Conservation (phyloP, 805 yeast genomes). For the Kuraishia capsulata region DNA sequence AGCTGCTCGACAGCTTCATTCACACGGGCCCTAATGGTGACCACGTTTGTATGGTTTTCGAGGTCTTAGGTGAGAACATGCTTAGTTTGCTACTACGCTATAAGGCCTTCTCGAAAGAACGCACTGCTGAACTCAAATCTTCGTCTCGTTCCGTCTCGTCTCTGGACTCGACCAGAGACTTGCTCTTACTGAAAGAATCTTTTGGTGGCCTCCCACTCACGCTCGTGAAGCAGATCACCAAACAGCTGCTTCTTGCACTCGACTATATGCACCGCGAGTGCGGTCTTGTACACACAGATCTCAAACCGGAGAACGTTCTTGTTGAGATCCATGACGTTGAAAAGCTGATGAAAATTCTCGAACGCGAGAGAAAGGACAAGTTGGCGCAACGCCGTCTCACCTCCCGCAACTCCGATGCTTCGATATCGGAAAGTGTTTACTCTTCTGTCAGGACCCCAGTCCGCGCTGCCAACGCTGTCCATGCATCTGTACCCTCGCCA, state of each 20-base stretch:
- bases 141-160: slow-evolving; percentile 2
- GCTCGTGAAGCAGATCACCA: slow-evolving; percentile 45
- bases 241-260: slow-evolving; percentile 44
- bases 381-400: slow-evolving; percentile 4
- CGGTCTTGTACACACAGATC: slow-evolving; percentile 65
- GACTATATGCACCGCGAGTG: slow-evolving; percentile 53
- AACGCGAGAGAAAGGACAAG: slow-evolving; percentile 22
- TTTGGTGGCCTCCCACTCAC: slow-evolving; percentile 47
- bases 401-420: not conserved
- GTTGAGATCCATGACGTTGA: slow-evolving; percentile 48
- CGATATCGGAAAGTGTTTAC: no score
- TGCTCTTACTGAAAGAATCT: slow-evolving; percentile 26
- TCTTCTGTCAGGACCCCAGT: not conserved
- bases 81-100: slow-evolving; percentile 40
- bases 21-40: slow-evolving; percentile 55
- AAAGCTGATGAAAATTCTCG: slow-evolving; percentile 34
- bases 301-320: slow-evolving; percentile 66
- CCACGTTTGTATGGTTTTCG: slow-evolving; percentile 61
- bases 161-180: slow-evolving; percentile 16
- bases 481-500: not conserved
- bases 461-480: not conserved
- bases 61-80: slow-evolving; percentile 54
- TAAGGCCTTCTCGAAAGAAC: slow-evolving; percentile 26
- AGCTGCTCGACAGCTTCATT: slow-evolving; percentile 44
- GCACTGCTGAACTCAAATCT: slow-evolving; percentile 14